Evolutionary conservation across 2,329 filamentous ascomycete species (phyloP).

Genomic region (Canariomyces notabilis): DNA sequence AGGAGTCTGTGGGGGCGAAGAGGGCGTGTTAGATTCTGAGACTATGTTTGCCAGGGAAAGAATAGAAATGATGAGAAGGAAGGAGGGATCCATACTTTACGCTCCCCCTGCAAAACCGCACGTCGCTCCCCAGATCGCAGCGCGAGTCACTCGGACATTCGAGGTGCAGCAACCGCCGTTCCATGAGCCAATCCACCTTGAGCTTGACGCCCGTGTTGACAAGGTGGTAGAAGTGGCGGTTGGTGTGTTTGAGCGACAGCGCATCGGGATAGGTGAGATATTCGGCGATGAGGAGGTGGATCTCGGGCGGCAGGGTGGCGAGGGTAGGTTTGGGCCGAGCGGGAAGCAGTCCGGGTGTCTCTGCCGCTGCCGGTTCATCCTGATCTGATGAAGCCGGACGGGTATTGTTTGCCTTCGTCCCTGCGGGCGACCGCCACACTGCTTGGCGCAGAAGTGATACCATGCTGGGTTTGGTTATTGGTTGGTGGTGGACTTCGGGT

Average conservation of each 20-base stretch:
- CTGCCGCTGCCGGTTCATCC: background rate
- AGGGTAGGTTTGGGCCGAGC: slow-evolving; percentile 28
- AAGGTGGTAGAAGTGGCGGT: slow-evolving; percentile 56
- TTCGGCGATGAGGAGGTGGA: slow-evolving; percentile 58
- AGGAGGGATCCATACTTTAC: slow-evolving; percentile 41
- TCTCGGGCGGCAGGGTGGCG: slow-evolving; percentile 55
- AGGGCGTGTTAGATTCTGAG: background rate
- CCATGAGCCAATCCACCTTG: slow-evolving; percentile 65
- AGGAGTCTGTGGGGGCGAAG: slow-evolving; percentile 40
- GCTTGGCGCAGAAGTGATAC: slow-evolving; percentile 9
- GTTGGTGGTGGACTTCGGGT: background rate
- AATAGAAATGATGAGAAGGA: background rate
- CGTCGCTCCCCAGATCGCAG: slow-evolving; percentile 55
- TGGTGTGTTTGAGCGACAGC: slow-evolving; percentile 63
- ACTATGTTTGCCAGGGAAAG: slow-evolving; percentile 28
- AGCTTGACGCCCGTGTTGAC: slow-evolving; percentile 61
- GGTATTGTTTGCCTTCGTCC: background rate
- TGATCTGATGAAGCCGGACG: slow-evolving; percentile 5
- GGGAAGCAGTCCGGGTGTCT: background rate
- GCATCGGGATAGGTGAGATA: slow-evolving; percentile 66
- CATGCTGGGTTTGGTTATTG: slow-evolving; percentile 12
- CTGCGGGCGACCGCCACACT: slow-evolving; percentile 3
- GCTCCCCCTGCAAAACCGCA: slow-evolving; percentile 56
- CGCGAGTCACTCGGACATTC: slow-evolving; percentile 57
- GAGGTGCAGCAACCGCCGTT: slow-evolving; percentile 57